A percentile compares a stretch with the other conserved stretches of the same genome.
Evolutionary conservation across 2,329 filamentous ascomycete genomes (phyloP).

Genomic region (Fusarium foetens): DNA sequence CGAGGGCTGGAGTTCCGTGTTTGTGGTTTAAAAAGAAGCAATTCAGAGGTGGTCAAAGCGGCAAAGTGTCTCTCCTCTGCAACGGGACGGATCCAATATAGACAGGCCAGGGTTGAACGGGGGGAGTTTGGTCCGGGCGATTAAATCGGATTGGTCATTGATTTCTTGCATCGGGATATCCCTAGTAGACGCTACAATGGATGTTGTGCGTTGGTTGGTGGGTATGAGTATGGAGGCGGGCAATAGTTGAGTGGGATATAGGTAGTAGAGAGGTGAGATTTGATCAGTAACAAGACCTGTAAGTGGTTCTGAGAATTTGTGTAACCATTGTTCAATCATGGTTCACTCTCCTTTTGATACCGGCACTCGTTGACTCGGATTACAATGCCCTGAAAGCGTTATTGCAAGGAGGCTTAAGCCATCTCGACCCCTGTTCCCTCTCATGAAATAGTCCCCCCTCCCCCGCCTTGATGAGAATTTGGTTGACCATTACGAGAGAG

Average conservation of each 20-base stretch:
- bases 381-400: background rate
- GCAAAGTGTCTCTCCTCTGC: background rate
- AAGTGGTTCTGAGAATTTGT: background rate
- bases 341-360: background rate
- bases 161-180: conserved; percentile 19
- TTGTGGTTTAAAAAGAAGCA: conserved; percentile 3
- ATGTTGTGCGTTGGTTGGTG: conserved; percentile 12
- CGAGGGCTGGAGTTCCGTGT: conserved; percentile 1
- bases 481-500: background rate
- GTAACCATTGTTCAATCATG: background rate
- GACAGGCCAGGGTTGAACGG: background rate
- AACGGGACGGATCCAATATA: background rate
- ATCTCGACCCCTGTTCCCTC: conserved; percentile 17
- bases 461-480: conserved; percentile 9
- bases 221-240: background rate
- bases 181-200: background rate
- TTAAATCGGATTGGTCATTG: background rate
- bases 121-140: background rate
- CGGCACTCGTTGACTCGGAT: background rate
- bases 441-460: conserved; percentile 10
- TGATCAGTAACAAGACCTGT: background rate
- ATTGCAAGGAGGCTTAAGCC: background rate
- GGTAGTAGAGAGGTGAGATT: background rate
- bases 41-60: conserved; percentile 11
- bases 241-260: background rate